A percentile compares a stretch with the other conserved stretches of the same genome.
Conservation (phyloP, 345 rosid species). For the Sapria himalayana region DNA sequence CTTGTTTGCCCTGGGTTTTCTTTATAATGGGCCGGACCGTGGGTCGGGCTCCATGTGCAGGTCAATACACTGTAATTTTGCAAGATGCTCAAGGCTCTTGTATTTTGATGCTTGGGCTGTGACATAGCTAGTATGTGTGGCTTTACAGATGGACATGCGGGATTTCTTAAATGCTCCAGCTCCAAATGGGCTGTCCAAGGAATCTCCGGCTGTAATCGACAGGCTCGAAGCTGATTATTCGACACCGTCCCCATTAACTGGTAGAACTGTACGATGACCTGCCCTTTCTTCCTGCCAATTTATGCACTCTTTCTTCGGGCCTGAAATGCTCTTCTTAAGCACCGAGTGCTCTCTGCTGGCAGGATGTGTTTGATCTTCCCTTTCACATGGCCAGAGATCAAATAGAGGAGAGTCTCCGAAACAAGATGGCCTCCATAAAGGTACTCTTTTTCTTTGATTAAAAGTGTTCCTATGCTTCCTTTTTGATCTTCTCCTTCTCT, state of each 20-base stretch:
- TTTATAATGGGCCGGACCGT: no score
- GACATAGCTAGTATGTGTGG: no score
- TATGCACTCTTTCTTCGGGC: background rate
- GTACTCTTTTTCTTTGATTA: constrained; percentile 12
- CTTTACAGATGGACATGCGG: constrained; percentile 75
- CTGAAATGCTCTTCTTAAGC: constrained; percentile 2
- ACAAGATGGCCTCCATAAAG: constrained; percentile 85
- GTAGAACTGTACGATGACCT: constrained; percentile 51
- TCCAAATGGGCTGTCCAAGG: constrained; percentile 60
- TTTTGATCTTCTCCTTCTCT: no score
- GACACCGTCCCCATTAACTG: constrained; percentile 90
- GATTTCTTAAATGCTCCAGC: constrained; percentile 80
- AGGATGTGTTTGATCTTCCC: constrained; percentile 92
- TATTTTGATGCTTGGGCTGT: no score
- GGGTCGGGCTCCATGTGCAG: no score
- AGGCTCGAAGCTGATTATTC: constrained; percentile 31
- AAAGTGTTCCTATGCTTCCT: constrained; percentile 2
- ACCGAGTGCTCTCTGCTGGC: constrained; percentile 7
- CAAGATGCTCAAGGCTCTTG: no score
- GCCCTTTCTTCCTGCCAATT: constrained; percentile 4
- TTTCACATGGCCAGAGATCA: constrained; percentile 86
- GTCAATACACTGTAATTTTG: no score
- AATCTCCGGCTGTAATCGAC: constrained; percentile 39
- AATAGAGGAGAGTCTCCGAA: constrained; percentile 85
- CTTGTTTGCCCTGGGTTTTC: no score